phyloP scores from a whole-genome alignment of 2,329 filamentous ascomycete species.

The Nemania serpens region DNA sequence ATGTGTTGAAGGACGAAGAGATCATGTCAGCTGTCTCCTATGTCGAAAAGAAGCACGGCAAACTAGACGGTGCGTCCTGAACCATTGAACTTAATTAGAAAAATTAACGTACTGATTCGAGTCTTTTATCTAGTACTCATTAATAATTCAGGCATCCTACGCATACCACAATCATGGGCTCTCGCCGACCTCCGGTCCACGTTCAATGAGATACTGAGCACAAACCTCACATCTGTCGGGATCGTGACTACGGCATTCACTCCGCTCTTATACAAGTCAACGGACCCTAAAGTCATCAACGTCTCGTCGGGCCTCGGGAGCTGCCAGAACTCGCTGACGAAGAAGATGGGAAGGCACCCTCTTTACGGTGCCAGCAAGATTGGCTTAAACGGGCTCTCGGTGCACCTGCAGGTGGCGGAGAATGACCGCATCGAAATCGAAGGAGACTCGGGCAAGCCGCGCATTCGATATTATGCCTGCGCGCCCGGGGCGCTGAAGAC shows the following conservation, averaged over 20 bases:
- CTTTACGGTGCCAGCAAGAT: slow-evolving; percentile 16
- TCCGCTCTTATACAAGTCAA: not conserved
- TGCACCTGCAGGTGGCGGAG: slow-evolving; percentile 17
- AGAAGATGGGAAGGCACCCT: slow-evolving; percentile 3
- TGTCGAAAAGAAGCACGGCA: not conserved
- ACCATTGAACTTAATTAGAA: not conserved
- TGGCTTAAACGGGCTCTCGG: slow-evolving; percentile 15
- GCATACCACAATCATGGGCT: not conserved
- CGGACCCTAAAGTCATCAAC: slow-evolving; percentile 14
- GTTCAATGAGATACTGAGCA: slow-evolving; percentile 7
- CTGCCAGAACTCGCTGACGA: slow-evolving; percentile 5
- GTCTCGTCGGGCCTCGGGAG: slow-evolving; percentile 19
- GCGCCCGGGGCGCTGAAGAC: slow-evolving; percentile 10
- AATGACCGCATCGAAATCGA: slow-evolving; percentile 6
- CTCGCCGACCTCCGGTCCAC: not conserved
- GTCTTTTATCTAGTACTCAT: slow-evolving; percentile 1
- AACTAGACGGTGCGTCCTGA: not conserved
- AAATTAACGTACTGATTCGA: not conserved
- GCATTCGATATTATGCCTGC: slow-evolving; percentile 3
- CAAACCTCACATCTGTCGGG: slow-evolving; percentile 10
- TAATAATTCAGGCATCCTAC: slow-evolving; percentile 19
- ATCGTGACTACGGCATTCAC: slow-evolving; percentile 10
- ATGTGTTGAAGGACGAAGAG: slow-evolving; percentile 18
- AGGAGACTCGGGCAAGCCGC: not conserved
- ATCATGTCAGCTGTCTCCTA: slow-evolving; percentile 1